phyloP scores from a whole-genome alignment of 202 grass and related monocot genomes.

The Panicum hallii region DNA sequence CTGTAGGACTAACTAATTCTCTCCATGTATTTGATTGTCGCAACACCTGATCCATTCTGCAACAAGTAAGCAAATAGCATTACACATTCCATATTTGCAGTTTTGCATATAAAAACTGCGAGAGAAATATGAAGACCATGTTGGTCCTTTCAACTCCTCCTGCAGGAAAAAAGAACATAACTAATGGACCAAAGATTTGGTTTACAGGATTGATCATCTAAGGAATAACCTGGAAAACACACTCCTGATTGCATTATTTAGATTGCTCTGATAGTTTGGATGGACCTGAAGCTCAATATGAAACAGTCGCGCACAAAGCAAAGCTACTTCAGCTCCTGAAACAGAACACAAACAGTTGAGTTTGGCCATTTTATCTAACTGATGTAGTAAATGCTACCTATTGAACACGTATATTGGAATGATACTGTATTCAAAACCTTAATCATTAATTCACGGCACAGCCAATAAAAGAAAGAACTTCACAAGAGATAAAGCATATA shows the following conservation, averaged over 20 bases:
- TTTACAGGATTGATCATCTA: not conserved
- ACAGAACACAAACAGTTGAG: conserved; percentile 27
- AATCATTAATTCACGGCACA: not conserved
- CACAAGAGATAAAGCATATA: not conserved
- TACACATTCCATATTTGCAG: not conserved
- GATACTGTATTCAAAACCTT: not conserved
- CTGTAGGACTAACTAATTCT: not conserved
- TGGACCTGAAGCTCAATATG: not conserved
- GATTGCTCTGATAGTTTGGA: not conserved
- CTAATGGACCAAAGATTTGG: not conserved
- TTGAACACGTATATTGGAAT: not conserved
- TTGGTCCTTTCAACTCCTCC: not conserved
- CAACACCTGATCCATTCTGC: conserved; percentile 44
- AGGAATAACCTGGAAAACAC: conserved; percentile 34
- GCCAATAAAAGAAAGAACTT: not conserved
- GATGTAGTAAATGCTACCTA: not conserved
- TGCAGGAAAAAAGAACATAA: not conserved
- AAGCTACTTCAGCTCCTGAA: conserved; percentile 44
- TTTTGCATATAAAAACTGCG: not conserved
- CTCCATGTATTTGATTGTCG: conserved; percentile 32
- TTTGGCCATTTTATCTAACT: not conserved
- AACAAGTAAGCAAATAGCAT: conserved; percentile 33
- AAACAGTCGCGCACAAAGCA: conserved; percentile 31
- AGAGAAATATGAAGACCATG: not conserved
- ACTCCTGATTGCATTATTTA: conserved; percentile 3